Evolutionary conservation across 176 grass and related monocot genomes (phyloP).

Genomic region (Lolium perenne): DNA sequence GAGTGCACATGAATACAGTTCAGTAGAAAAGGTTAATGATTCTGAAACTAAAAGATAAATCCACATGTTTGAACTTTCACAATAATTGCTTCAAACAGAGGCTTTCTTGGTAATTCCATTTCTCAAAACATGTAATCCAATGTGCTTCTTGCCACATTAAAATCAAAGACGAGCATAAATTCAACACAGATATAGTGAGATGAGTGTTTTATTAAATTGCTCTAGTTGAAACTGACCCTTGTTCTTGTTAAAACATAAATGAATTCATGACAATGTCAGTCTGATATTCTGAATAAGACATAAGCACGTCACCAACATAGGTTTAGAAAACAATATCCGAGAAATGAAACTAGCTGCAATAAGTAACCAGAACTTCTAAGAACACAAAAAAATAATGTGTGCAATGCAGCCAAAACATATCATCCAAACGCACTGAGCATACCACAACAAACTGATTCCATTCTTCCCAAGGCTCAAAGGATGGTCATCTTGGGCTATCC

Average conservation of each 20-base stretch:
- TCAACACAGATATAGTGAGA: not conserved
- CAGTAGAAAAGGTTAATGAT: not conserved
- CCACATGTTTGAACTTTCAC: not conserved
- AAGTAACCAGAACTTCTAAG: not conserved
- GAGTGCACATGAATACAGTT: too few relatives aligned
- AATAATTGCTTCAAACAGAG: not conserved
- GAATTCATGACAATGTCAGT: not conserved
- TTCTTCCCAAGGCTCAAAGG: slow-evolving; percentile 76
- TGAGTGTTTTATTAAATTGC: not conserved
- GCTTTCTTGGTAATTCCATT: not conserved
- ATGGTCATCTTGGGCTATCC: slow-evolving; percentile 66
- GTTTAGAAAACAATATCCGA: not conserved
- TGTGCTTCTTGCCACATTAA: not conserved
- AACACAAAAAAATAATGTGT: not conserved
- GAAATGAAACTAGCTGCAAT: not conserved
- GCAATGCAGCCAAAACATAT: not conserved
- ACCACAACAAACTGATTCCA: slow-evolving; percentile 84
- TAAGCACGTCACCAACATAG: not conserved
- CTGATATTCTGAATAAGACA: not conserved
- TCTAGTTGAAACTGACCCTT: too few relatives aligned
- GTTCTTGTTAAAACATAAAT: not conserved
- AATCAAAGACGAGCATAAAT: not conserved
- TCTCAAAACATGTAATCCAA: not conserved
- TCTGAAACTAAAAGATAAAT: not conserved
- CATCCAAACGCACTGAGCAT: not conserved